Conservation (phyloP, 805 yeast species). For the Nakazawaea wyomingensis region DNA sequence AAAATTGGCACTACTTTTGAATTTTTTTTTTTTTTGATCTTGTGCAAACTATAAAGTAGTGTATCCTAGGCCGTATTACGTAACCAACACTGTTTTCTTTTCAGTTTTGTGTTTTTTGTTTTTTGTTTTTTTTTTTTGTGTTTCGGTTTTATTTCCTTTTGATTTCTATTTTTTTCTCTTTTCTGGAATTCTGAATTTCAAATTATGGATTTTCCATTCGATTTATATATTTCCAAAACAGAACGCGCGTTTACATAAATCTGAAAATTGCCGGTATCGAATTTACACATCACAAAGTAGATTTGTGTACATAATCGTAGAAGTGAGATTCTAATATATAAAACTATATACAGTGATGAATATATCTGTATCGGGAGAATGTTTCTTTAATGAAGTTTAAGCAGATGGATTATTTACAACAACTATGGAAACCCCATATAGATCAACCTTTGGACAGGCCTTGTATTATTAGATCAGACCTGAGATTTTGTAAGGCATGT, state of each 20-base stretch:
- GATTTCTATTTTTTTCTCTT: neutral
- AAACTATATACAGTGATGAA: neutral
- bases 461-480: too few species aligned
- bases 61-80: neutral
- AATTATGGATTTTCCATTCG: slow-evolving; percentile 4
- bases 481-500: too few species aligned
- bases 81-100: neutral
- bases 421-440: too few species aligned
- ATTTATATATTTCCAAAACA: slow-evolving; percentile 5
- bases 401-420: too few species aligned
- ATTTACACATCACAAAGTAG: neutral
- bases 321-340: neutral
- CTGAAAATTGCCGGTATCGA: slow-evolving; percentile 1
- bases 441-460: too few species aligned
- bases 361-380: too few species aligned
- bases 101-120: too few species aligned
- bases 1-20: neutral
- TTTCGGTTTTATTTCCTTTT: neutral
- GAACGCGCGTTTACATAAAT: neutral
- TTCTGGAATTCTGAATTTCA: neutral
- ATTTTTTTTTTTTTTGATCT: neutral
- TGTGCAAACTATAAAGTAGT: too few species aligned
- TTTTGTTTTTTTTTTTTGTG: neutral
- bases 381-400: too few species aligned
- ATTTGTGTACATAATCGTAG: neutral